Base-by-base conservation (phyloP, 1,284 basidiomycete species). In the Rhodofomes roseus region DNA sequence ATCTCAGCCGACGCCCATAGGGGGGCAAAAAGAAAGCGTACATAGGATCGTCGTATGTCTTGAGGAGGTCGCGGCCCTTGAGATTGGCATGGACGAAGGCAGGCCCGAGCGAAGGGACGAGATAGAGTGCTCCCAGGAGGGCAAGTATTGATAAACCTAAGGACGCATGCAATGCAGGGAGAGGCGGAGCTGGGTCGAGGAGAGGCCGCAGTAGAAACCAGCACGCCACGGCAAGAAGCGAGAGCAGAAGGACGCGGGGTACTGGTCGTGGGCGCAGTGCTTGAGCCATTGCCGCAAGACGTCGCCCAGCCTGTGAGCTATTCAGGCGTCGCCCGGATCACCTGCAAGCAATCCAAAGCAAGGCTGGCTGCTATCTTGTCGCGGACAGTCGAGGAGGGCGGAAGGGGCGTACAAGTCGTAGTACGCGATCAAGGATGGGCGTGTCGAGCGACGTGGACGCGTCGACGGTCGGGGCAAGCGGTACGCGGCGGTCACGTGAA, bases 81-180 rank as follows among this genome's bases (percentile, higher is more conserved):
- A 96, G 76, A 52, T 89, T 86, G 9, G 90, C 91, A 51, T 82
- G 84, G 25, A 92, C 76, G 69, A 96, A 94, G 0, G 84, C 82
- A 0, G 84, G 83, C 0, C 88, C 89, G 7, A 95, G 79, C 0
- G 82, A 81, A 16, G 93, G 93, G 8, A 96, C 81, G 9, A 92
- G 79, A 68, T 88, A 85, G 11, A 93, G 68, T 0, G 89, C 85
- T 0, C 84, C 83, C 2, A 95, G 70, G 57, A 95, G 85, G 0
- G 93, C 92, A 59, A 93, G 80, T 40, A 95, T 76, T 0, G 92
- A 87, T 73, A 95, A 88, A 0, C 94, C 94, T 43, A 93, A 64
- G 5, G 87, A 92, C 0, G 85, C 86, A 66, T 87, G 84, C 27
- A 93, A 74, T 0, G 84, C 85, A 1, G 90, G 90, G 14, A 93